Evolutionary conservation across 192 early-diverging fungal species (phyloP), one percentile per base, ranked within the genome.

Genomic region (Funneliformis geosporum): DNA sequence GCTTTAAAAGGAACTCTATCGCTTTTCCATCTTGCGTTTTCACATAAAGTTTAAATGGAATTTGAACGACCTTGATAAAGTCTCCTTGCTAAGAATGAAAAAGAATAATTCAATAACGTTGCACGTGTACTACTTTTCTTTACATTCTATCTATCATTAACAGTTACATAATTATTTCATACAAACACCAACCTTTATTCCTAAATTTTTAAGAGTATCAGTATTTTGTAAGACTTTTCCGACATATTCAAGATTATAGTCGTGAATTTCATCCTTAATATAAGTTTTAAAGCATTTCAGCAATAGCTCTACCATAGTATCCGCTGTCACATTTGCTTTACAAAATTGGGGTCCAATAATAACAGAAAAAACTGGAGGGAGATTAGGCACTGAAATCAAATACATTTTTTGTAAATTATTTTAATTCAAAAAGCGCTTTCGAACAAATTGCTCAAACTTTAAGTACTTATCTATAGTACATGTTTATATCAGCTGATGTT

Each of bases 21-120:
- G 16, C 18, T 55, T 55, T 96, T 76, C 94, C 94, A 59, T 94
- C 94, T 21, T 96, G 87, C 55, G 91, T 92, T 88, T 94, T 91
- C 55, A 91, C 90, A 65, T 90, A 89, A 76, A 90, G 87, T 65
- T 89, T 85, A 85, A 89, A 86, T 84, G 61, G 61, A 64, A 64
- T 64, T 12, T 4, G 10, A 27, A 27, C 12, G 12, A 11, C 27
- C 0, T 4, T 2, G 12, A 64, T 12, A 27, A 27, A 62, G 27
- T 4, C 25, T 28, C 61, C 25, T 9, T 27, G 4, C 61, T 62
- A 62, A 62, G 8, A 62, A 62, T 62, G 10, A 62, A 27, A 64
- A 62, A 8, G 25, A 28, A 64, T 64, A 12, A 64, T 28, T 64
- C 23, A 64, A 2, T 64, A 28, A 64, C 12, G 27, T 64, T 64